Percentiles rank a stretch among this genome's conserved stretches.
These are phyloP conservation scores for Cordyceps fumosorosea DNA, from an alignment of 2,329 filamentous ascomycete genomes.

Conservation along the genomic window DNA sequence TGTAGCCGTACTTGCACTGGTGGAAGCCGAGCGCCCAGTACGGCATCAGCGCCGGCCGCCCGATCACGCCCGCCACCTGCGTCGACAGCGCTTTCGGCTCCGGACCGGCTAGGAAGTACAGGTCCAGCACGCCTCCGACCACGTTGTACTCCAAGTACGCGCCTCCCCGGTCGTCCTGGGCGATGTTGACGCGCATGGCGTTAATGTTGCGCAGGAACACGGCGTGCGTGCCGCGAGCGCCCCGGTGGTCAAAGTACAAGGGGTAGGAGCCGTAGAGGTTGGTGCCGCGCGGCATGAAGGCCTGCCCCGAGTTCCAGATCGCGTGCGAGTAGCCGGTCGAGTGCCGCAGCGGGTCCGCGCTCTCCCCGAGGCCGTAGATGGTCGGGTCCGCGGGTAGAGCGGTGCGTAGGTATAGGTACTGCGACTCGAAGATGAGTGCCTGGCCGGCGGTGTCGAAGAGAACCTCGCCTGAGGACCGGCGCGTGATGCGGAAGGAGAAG, in stretches of 20 bases:
- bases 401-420: slow-evolving; percentile 69
- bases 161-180: slow-evolving; percentile 49
- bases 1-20: slow-evolving; percentile 59
- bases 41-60: slow-evolving; percentile 53
- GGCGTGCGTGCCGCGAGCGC: slow-evolving; percentile 45
- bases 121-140: slow-evolving; percentile 69
- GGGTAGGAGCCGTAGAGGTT: slow-evolving; percentile 72
- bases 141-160: slow-evolving; percentile 76
- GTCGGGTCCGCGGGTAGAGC: slow-evolving; percentile 61
- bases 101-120: slow-evolving; percentile 58
- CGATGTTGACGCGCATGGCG: slow-evolving; percentile 71
- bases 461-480: slow-evolving; percentile 35
- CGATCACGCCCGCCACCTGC: slow-evolving; percentile 53
- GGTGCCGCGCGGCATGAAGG: slow-evolving; percentile 48
- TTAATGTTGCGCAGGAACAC: slow-evolving; percentile 68
- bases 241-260: slow-evolving; percentile 67
- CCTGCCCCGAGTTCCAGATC: slow-evolving; percentile 61
- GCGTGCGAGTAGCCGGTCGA: slow-evolving; percentile 56
- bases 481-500: slow-evolving; percentile 59
- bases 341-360: slow-evolving; percentile 63
- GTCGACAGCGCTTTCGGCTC: slow-evolving; percentile 49
- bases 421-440: slow-evolving; percentile 66
- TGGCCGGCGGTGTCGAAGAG: slow-evolving; percentile 66
- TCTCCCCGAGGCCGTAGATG: slow-evolving; percentile 74
- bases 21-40: slow-evolving; percentile 59